phyloP scores from a whole-genome alignment of 1,139 yeast species.

The Taiozyma sp. region DNA sequence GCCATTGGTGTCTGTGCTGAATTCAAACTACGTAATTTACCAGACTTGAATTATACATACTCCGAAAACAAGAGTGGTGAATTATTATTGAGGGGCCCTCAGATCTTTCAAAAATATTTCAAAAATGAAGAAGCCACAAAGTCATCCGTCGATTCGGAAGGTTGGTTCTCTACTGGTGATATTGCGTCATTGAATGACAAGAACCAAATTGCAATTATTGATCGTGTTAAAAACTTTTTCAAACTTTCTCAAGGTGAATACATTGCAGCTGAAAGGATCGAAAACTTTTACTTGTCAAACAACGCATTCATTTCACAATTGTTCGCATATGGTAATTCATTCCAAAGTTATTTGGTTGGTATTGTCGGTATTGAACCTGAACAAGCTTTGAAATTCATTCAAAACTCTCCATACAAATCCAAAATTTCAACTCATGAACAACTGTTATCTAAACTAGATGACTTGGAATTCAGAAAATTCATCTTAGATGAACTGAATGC shows the following conservation, averaged over 20 bases:
- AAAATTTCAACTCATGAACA: conserved; percentile 22
- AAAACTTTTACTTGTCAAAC: conserved; percentile 39
- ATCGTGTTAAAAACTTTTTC: conserved; percentile 51
- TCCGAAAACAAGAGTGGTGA: conserved; percentile 42
- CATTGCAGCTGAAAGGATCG: conserved; percentile 51
- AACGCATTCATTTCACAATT: conserved; percentile 36
- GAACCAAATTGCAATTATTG: conserved; percentile 42
- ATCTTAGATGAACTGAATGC: conserved; percentile 29
- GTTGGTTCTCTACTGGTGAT: conserved; percentile 59
- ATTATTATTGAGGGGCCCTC: conserved; percentile 44
- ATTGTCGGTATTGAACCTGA: conserved; percentile 35
- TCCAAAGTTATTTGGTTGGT: conserved; percentile 40
- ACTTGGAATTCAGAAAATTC: conserved; percentile 26
- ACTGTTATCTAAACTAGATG: conserved; percentile 25
- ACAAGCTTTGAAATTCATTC: conserved; percentile 13
- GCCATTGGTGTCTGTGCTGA: conserved; percentile 41
- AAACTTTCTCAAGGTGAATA: conserved; percentile 54
- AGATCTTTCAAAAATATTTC: conserved; percentile 40
- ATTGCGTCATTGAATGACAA: conserved; percentile 37
- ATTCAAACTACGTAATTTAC: conserved; percentile 45
- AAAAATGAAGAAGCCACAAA: conserved; percentile 36
- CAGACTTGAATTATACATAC: conserved; percentile 42
- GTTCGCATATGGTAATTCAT: conserved; percentile 43
- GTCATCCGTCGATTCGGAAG: conserved; percentile 38
- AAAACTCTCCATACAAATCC: conserved; percentile 8